phyloP scores from a whole-genome alignment of 495 filamentous ascomycete species.

The Xylaria flabelliformis region DNA sequence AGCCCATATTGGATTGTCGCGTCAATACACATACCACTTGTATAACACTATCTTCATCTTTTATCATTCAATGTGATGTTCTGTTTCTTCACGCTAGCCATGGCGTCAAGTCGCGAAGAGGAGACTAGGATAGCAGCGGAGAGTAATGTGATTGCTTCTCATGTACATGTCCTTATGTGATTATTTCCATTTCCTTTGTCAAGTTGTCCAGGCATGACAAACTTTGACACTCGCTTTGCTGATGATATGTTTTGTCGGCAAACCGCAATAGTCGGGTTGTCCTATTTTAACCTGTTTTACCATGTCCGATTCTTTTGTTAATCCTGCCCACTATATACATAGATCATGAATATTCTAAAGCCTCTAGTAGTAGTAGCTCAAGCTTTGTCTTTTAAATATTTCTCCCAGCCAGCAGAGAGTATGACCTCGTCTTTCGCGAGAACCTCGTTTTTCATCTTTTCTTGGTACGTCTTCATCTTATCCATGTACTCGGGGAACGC shows the following conservation, averaged over 20 bases:
- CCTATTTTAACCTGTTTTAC: background rate
- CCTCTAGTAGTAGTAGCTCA: conserved; percentile 20
- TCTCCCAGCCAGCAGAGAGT: conserved; percentile 70
- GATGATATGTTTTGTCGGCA: background rate
- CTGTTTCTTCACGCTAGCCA: background rate
- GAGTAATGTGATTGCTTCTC: background rate
- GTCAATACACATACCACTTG: conserved; percentile 15
- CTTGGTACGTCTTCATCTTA: conserved; percentile 71
- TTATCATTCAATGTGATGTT: background rate
- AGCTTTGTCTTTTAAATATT: conserved; percentile 57
- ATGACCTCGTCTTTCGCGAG: conserved; percentile 70
- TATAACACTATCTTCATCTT: conserved; percentile 1
- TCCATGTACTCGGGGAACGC: conserved; percentile 63
- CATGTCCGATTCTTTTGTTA: background rate
- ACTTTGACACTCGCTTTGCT: background rate
- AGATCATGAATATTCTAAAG: conserved; percentile 18
- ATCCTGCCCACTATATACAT: background rate
- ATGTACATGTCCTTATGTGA: background rate
- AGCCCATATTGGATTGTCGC: background rate
- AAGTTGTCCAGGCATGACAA: background rate
- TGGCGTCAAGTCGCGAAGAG: background rate
- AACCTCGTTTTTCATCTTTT: conserved; percentile 67
- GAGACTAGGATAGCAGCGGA: background rate
- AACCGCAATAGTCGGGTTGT: background rate
- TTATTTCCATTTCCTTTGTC: background rate